Evolutionary conservation across 1,284 basidiomycete genomes (phyloP).

Genomic region (Meira miltonrushii): DNA sequence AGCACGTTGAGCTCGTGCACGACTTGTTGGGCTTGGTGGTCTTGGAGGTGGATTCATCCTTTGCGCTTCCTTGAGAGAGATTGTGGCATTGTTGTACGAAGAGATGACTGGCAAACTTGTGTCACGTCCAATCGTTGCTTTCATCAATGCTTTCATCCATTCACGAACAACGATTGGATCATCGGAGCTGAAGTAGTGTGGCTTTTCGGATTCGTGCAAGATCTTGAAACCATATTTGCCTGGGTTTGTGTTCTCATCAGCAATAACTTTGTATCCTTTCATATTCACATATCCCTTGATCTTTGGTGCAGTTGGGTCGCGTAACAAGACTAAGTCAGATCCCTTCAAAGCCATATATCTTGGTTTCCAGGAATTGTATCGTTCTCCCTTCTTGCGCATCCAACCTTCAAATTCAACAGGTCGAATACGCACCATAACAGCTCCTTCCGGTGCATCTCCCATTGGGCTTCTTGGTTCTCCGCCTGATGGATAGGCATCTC

Average conservation of each 20-base stretch:
- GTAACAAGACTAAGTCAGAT: slow-evolving; percentile 55
- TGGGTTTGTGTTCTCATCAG: slow-evolving; percentile 85
- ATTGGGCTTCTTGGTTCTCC: neutral
- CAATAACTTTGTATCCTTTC: slow-evolving; percentile 83
- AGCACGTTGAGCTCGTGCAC: slow-evolving; percentile 83
- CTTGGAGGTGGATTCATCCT: slow-evolving; percentile 90
- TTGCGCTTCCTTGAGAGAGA: slow-evolving; percentile 88
- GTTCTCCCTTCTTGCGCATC: slow-evolving; percentile 92
- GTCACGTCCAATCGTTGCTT: slow-evolving; percentile 81
- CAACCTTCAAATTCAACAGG: slow-evolving; percentile 59
- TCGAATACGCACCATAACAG: slow-evolving; percentile 45
- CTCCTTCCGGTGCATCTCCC: slow-evolving; percentile 9
- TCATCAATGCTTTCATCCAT: slow-evolving; percentile 99
- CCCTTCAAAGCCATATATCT: slow-evolving; percentile 95
- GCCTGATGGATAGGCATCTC: slow-evolving; percentile 13
- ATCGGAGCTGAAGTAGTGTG: slow-evolving; percentile 85
- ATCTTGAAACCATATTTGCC: slow-evolving; percentile 94
- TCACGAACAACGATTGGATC: slow-evolving; percentile 78
- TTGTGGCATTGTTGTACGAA: slow-evolving; percentile 93
- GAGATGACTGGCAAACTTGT: slow-evolving; percentile 71
- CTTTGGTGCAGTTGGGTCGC: slow-evolving; percentile 53
- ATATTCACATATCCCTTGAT: slow-evolving; percentile 95
- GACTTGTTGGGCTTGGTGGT: slow-evolving; percentile 82
- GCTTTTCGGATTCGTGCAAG: slow-evolving; percentile 78
- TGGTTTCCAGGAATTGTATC: slow-evolving; percentile 88